phyloP scores from a whole-genome alignment of 805 yeast species.

The Blastobotrys muscicola region DNA sequence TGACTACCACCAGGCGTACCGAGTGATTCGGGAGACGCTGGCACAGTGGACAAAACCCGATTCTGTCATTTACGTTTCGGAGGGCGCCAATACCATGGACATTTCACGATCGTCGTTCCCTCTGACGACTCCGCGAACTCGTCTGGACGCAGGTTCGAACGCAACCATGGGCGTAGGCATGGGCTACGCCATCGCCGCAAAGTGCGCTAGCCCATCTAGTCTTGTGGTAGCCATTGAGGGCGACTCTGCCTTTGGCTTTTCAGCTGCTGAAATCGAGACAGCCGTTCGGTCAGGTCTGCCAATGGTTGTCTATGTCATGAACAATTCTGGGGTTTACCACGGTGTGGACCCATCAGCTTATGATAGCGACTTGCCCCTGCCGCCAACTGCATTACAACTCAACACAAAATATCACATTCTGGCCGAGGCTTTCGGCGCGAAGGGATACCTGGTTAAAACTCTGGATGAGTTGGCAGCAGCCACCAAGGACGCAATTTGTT shows the following conservation, averaged over 20 bases:
- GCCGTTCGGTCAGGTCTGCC: constrained; percentile 47
- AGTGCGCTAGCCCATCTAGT: constrained; percentile 34
- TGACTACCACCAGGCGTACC: constrained; percentile 48
- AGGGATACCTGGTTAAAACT: constrained; percentile 40
- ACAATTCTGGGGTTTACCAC: constrained; percentile 64
- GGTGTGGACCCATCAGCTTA: constrained; percentile 37
- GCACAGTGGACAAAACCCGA: constrained; percentile 11
- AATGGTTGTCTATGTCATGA: constrained; percentile 53
- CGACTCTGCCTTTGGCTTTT: constrained; percentile 71
- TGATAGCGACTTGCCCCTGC: constrained; percentile 28
- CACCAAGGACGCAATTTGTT: constrained; percentile 29
- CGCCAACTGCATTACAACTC: constrained; percentile 51
- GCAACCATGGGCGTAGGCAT: constrained; percentile 73
- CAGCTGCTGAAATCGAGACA: constrained; percentile 66
- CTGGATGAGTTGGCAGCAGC: constrained; percentile 31
- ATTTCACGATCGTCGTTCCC: constrained; percentile 54
- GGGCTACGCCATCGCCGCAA: constrained; percentile 61
- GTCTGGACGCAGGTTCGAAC: constrained; percentile 66
- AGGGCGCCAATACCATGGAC: constrained; percentile 78
- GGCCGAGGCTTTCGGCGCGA: constrained; percentile 47
- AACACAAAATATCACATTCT: constrained; percentile 49
- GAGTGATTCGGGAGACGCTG: constrained; percentile 35
- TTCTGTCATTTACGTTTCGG: constrained; percentile 41
- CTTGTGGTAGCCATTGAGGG: constrained; percentile 56
- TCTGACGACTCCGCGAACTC: constrained; percentile 39